Conservation (phyloP, 208 protist species). For the Vickermania spadyakhi region DNA sequence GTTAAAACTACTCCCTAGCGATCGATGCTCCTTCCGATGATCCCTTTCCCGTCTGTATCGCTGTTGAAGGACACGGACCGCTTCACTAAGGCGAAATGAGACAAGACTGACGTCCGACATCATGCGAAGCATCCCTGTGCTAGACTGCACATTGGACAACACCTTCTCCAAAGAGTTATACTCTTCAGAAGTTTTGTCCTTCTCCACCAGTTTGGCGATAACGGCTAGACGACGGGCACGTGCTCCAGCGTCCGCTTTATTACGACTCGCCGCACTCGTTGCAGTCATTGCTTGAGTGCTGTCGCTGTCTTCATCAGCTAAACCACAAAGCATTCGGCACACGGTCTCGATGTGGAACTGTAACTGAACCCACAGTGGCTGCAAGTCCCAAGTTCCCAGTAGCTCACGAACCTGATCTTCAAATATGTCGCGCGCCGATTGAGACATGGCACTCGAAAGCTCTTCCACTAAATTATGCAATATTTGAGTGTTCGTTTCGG, state of each 20-base stretch:
- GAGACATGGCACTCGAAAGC: conserved; percentile 8
- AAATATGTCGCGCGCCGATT: conserved; percentile 28
- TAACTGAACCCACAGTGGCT: conserved; percentile 70
- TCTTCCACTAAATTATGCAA: conserved; percentile 5
- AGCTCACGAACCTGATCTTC: conserved; percentile 39
- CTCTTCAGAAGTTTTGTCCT: conserved; percentile 18
- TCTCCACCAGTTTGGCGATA: conserved; percentile 34
- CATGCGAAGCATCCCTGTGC: conserved; percentile 44
- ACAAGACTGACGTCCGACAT: conserved; percentile 66
- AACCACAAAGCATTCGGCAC: conserved; percentile 66
- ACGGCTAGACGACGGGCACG: conserved; percentile 25
- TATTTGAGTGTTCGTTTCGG: not conserved
- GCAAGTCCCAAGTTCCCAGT: conserved; percentile 58
- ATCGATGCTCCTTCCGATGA: not conserved
- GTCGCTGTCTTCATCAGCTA: conserved; percentile 52
- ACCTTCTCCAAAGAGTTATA: conserved; percentile 49
- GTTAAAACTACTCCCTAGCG: not conserved
- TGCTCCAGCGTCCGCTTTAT: not conserved
- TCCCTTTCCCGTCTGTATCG: conserved; percentile 33
- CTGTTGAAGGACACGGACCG: conserved; percentile 49
- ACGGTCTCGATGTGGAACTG: conserved; percentile 76
- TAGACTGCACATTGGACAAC: conserved; percentile 36
- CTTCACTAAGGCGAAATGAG: conserved; percentile 71
- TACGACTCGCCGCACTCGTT: not conserved
- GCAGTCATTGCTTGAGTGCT: conserved; percentile 47